Base-by-base conservation (phyloP, 768 basidiomycete species). In the Lactarius quietus region DNA sequence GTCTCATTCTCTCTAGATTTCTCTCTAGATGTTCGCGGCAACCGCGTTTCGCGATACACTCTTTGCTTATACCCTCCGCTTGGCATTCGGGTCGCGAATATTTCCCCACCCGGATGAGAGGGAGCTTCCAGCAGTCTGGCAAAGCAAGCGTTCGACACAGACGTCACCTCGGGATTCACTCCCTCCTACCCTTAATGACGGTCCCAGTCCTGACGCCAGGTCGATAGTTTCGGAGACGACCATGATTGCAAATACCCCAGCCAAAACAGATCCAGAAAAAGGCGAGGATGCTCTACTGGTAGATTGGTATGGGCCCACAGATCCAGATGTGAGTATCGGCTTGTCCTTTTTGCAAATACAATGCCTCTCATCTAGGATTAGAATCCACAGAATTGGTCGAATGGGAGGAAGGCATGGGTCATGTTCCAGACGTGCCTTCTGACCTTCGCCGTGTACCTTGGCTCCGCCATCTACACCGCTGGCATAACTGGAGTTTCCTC, bases 391-490 rank as follows among this genome's bases (percentile, higher is more conserved):
- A 74, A 77, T 60, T 77, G 76, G 76, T 74, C 74, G 4, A 67
- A 69, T 28, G 3, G 54, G 17, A 77, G 71, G 43, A 71, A 73
- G 51, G 63, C 69, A 35, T 74, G 76, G 57, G 74, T 77, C 17
- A 72, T 75, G 20, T 74, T 73, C 58, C 71, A 71, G 45, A 74
- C 76, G n/a, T 74, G 74, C 54, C 66, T 77, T 53, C 64, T 78
- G 56, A 77, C 76, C 1, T 73, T 76, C 62, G 69, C 71, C 55
- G 71, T 77, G 31, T 78, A 77, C 68, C 73, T 77, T 63, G 76
- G 76, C 59, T 74, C 76, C 12, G 73, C 73, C 20, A 76, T 77
- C 52, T 76, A 75, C 63, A 72, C 74, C 1, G 69, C 76, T 18
- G 73, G 73, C 7, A 74, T 75, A 23, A 70, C 72, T 2, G 70